These are phyloP conservation scores for Pulveroboletus ravenelii DNA, from an alignment of 768 basidiomycete species.

Conservation along the genomic window DNA sequence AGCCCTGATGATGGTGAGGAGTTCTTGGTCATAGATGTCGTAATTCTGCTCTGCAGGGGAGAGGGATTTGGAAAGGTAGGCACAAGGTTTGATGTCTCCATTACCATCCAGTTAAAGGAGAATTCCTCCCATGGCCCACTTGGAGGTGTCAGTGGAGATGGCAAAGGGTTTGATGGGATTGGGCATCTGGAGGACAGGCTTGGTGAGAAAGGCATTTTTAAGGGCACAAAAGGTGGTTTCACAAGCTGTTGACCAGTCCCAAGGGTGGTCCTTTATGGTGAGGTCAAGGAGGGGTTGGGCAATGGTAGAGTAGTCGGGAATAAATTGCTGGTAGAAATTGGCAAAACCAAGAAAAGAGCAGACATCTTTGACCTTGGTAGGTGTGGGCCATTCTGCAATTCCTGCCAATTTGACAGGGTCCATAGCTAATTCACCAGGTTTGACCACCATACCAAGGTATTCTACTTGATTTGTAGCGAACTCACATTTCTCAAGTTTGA, in stretches of 20 bases:
- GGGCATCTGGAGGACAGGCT: fast-evolving
- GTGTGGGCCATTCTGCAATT: no score
- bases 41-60: fast-evolving
- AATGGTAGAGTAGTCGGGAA: no score
- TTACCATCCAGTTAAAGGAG: neutral
- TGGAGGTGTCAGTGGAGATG: neutral
- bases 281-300: neutral
- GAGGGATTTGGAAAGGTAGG: neutral
- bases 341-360: neutral
- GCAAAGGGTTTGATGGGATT: neutral
- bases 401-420: no score
- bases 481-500: neutral
- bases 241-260: no score
- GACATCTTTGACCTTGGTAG: no score
- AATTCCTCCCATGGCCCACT: fast-evolving
- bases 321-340: no score
- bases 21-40: neutral
- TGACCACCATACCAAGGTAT: no score
- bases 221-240: neutral
- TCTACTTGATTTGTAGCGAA: no score
- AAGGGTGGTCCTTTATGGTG: neutral
- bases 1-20: neutral
- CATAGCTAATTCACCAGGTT: no score
- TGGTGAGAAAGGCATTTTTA: fast-evolving
- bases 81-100: neutral